phyloP scores from a whole-genome alignment of 2,329 filamentous ascomycete genomes.

The Alternaria dauci region DNA sequence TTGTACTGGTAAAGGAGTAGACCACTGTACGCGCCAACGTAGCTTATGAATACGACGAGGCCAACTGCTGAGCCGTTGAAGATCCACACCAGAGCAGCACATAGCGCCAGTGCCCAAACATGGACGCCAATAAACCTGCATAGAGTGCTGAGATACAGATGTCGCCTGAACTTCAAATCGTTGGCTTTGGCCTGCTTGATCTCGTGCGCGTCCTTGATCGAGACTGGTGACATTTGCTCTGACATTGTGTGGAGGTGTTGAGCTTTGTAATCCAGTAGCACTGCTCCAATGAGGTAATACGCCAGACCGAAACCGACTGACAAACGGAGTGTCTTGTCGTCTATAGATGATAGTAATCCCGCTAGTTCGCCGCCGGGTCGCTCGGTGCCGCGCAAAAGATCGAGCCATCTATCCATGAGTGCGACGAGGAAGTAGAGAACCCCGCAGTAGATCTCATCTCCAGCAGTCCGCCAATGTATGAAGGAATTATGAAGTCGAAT shows the following conservation, averaged over 20 bases:
- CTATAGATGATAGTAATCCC: conserved; percentile 40
- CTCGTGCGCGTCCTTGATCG: conserved; percentile 53
- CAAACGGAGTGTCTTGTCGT: conserved; percentile 51
- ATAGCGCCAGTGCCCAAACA: conserved; percentile 62
- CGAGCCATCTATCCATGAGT: conserved; percentile 65
- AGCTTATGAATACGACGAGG: conserved; percentile 60
- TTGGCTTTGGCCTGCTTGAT: conserved; percentile 57
- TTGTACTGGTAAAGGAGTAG: conserved; percentile 61
- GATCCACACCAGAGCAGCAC: conserved; percentile 61
- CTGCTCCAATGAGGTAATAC: conserved; percentile 66
- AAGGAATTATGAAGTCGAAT: conserved; percentile 65
- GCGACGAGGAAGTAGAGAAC: conserved; percentile 64
- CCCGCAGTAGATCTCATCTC: conserved; percentile 63
- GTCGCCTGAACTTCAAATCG: conserved; percentile 57
- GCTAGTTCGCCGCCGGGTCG: conserved; percentile 48
- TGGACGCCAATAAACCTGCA: conserved; percentile 61
- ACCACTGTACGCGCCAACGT: conserved; percentile 61
- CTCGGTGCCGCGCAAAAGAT: conserved; percentile 57
- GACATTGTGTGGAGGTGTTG: conserved; percentile 59
- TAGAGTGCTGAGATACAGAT: conserved; percentile 62
- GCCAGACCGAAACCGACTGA: conserved; percentile 64
- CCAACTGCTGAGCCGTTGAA: conserved; percentile 56
- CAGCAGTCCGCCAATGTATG: conserved; percentile 66
- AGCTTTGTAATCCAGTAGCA: conserved; percentile 64
- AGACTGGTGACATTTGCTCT: conserved; percentile 53